These are phyloP conservation scores for Thielaviopsis populi DNA, from an alignment of 2,329 filamentous ascomycete genomes.

Conservation along the genomic window DNA sequence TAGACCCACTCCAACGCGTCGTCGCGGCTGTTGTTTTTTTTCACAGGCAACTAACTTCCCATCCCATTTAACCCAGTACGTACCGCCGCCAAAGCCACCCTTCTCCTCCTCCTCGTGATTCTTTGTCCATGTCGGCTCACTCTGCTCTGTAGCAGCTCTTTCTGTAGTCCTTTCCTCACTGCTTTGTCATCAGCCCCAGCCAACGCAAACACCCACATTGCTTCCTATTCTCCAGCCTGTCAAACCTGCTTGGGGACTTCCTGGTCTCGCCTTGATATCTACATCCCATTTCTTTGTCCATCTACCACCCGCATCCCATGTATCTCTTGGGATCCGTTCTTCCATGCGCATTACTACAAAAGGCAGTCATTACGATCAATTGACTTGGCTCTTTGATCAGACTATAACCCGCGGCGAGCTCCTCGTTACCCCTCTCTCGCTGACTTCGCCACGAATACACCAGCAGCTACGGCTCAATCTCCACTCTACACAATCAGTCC, in stretches of 20 bases:
- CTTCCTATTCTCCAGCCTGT: too few species aligned
- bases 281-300: background rate
- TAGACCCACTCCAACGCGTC: background rate
- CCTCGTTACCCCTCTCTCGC: background rate
- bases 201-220: background rate
- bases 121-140: background rate
- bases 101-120: background rate
- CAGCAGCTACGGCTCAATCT: background rate
- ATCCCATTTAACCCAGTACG: background rate
- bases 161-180: background rate
- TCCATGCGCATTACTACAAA: conserved; percentile 1
- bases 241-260: background rate
- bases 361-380: conserved; percentile 1
- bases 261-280: background rate
- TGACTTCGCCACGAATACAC: background rate
- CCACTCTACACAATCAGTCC: background rate
- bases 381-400: conserved; percentile 8
- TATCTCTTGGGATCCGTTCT: background rate
- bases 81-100: background rate
- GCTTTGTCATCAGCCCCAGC: background rate
- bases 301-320: conserved; percentile 1
- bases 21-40: background rate
- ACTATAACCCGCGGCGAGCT: background rate
- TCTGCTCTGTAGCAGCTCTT: background rate
- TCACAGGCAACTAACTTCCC: background rate